Evolutionary conservation across 495 filamentous ascomycete species (phyloP).

Genomic region (Amorphotheca resinae): DNA sequence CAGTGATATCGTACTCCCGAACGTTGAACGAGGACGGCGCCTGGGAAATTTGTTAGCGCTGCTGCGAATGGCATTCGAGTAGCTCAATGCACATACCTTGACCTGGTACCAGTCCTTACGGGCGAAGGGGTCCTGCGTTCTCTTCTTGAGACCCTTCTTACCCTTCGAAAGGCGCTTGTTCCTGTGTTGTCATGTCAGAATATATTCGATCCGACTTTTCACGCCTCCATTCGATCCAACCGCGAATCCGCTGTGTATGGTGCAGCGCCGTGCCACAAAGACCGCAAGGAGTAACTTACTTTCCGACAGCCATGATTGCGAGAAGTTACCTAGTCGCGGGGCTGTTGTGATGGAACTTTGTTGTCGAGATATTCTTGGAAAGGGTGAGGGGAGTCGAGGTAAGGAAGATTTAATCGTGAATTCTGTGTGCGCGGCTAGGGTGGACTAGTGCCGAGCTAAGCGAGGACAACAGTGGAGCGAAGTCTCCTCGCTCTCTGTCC

Average conservation of each 20-base stretch:
- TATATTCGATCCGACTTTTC: slow-evolving; percentile 2
- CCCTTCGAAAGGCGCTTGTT: slow-evolving; percentile 99
- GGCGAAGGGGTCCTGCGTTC: slow-evolving; percentile 88
- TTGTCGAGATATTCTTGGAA: slow-evolving; percentile 5
- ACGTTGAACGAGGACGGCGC: slow-evolving; percentile 91
- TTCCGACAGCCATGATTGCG: slow-evolving; percentile 86
- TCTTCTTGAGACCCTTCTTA: slow-evolving; percentile 99
- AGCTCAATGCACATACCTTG: slow-evolving; percentile 51
- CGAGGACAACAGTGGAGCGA: not conserved
- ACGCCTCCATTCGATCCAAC: slow-evolving; percentile 11
- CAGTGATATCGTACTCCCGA: slow-evolving; percentile 66
- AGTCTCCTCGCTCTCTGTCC: no score
- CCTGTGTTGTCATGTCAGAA: slow-evolving; percentile 44
- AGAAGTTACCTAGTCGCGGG: slow-evolving; percentile 25
- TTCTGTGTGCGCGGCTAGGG: slow-evolving; percentile 9
- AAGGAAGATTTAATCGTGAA: slow-evolving; percentile 1
- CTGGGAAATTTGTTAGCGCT: slow-evolving; percentile 32
- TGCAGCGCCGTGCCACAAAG: slow-evolving; percentile 2
- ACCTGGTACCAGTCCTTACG: slow-evolving; percentile 98
- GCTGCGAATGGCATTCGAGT: not conserved
- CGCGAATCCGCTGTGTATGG: not conserved
- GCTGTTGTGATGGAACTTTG: slow-evolving; percentile 16
- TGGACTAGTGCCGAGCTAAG: slow-evolving; percentile 5
- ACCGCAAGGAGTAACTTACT: slow-evolving; percentile 43
- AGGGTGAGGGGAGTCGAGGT: not conserved